A percentile compares a stretch with the other conserved stretches of the same genome.
These are phyloP conservation scores for Metschnikowia henanensis DNA, from an alignment of 805 yeast genomes.

Conservation along the genomic window DNA sequence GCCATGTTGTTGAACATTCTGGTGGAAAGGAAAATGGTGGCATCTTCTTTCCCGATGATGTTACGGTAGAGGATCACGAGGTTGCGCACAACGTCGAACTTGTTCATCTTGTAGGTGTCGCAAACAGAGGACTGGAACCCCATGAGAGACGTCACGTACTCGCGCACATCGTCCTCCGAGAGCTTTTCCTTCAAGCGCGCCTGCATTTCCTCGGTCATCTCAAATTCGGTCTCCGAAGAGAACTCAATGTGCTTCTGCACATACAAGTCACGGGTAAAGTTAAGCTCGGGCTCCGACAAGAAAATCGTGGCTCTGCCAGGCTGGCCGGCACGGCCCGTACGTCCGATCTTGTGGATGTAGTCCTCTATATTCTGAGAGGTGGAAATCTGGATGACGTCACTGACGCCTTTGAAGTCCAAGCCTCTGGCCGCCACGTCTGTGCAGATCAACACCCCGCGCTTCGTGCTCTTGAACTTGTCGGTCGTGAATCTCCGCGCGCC, in stretches of 20 bases:
- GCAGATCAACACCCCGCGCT: constrained; percentile 64
- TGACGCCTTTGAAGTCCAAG: constrained; percentile 87
- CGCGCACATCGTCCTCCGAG: constrained; percentile 23
- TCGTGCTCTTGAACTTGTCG: constrained; percentile 45
- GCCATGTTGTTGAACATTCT: constrained; percentile 15
- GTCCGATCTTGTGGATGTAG: constrained; percentile 90
- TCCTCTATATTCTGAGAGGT: constrained; percentile 73
- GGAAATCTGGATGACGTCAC: constrained; percentile 83
- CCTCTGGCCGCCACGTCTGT: constrained; percentile 98
- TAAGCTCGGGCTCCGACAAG: constrained; percentile 54
- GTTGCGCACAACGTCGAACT: constrained; percentile 11
- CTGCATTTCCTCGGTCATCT: constrained; percentile 35
- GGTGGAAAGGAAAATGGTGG: constrained; percentile 11
- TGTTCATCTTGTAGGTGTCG: constrained; percentile 14
- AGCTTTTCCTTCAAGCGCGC: constrained; percentile 20
- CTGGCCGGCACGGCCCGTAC: constrained; percentile 93
- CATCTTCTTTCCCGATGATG: constrained; percentile 9
- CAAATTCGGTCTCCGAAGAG: constrained; percentile 40
- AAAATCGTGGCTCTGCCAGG: constrained; percentile 70
- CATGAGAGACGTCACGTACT: constrained; percentile 26
- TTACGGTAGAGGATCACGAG: constrained; percentile 13
- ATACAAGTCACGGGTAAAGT: constrained; percentile 51
- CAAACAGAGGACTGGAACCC: constrained; percentile 30
- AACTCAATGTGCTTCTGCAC: constrained; percentile 56
- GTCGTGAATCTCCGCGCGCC: constrained; percentile 62